A percentile compares a stretch with the other conserved stretches of the same genome.
These are phyloP conservation scores for Juglanconis juglandina DNA, from an alignment of 2,329 filamentous ascomycete genomes.

Conservation along the genomic window DNA sequence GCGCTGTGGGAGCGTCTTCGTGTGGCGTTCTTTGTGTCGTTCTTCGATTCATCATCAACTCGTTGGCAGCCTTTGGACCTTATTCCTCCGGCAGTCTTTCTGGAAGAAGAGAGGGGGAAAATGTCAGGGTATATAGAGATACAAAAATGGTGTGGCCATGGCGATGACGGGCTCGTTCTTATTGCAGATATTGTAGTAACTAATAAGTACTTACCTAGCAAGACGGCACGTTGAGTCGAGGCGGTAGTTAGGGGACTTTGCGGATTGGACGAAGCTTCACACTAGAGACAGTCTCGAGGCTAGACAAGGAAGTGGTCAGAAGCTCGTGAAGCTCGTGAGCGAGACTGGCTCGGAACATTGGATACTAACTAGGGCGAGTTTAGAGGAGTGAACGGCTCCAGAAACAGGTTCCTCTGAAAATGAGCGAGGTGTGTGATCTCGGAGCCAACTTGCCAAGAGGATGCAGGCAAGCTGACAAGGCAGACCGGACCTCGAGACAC, in stretches of 20 bases:
- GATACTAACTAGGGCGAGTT: background rate
- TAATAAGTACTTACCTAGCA: background rate
- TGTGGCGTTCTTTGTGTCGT: background rate
- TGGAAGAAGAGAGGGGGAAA: background rate
- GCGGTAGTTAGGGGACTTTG: background rate
- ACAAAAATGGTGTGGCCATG: background rate
- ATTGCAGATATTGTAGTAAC: background rate
- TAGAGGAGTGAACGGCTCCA: background rate
- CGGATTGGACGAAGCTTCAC: slow-evolving; percentile 11
- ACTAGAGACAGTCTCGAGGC: background rate
- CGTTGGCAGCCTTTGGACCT: background rate
- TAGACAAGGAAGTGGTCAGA: background rate
- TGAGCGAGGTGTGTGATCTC: too few relatives aligned
- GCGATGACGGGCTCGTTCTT: background rate
- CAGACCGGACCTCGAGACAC: too few relatives aligned
- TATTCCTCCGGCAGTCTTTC: background rate
- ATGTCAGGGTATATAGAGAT: background rate
- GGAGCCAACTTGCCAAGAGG: too few relatives aligned
- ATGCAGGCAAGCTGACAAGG: too few relatives aligned
- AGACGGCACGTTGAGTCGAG: background rate
- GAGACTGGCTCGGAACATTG: background rate
- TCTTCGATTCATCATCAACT: background rate
- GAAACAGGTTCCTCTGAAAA: too few relatives aligned
- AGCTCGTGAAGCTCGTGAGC: background rate
- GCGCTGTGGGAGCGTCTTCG: background rate